phyloP scores from a whole-genome alignment of 1,284 basidiomycete species.

The Ganoderma leucocontextum region DNA sequence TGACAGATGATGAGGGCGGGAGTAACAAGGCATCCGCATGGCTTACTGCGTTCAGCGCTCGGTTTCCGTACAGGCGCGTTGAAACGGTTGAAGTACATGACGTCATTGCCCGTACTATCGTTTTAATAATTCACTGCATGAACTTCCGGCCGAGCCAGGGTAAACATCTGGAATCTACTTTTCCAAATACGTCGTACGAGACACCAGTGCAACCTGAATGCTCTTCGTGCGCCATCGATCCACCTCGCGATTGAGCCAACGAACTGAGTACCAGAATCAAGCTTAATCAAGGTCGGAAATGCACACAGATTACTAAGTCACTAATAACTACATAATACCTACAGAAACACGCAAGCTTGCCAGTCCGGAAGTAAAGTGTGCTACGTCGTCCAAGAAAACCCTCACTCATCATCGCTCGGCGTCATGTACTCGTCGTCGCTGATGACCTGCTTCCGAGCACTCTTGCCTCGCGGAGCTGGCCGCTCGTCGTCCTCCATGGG shows the following conservation, averaged over 20 bases:
- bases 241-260: no score
- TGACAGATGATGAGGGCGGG: background rate
- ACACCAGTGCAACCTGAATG: no score
- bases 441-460: slow-evolving; percentile 72
- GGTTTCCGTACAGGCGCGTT: background rate
- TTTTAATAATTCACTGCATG: no score
- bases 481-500: slow-evolving; percentile 82
- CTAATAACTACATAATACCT: slow-evolving; percentile 23
- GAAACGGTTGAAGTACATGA: no score
- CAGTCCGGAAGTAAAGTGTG: background rate
- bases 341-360: slow-evolving; percentile 7
- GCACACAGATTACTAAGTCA: slow-evolving; percentile 13
- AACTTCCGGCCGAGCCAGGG: no score
- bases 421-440: slow-evolving; percentile 74
- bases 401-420: slow-evolving; percentile 47
- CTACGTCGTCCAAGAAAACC: background rate
- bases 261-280: background rate
- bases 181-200: no score
- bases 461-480: slow-evolving; percentile 53
- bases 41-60: background rate
- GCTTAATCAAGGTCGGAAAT: background rate
- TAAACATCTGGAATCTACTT: no score
- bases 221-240: no score
- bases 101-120: no score
- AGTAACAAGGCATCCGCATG: background rate